phyloP scores from a whole-genome alignment of 108 stramenopile species.

The Pseudonitzschia delicatissima region DNA sequence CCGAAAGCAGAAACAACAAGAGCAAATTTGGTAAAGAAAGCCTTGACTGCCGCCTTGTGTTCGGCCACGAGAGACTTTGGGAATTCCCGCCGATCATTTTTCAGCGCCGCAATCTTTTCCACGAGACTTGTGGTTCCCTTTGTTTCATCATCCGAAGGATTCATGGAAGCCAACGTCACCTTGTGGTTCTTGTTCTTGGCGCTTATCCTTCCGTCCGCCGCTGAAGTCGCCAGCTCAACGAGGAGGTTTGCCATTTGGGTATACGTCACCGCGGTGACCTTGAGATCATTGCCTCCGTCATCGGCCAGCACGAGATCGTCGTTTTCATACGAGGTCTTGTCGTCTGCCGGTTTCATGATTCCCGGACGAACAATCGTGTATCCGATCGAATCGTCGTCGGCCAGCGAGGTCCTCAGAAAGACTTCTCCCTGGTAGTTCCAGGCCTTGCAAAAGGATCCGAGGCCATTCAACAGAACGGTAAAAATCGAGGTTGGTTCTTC shows the following conservation, averaged over 20 bases:
- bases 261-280: constrained; percentile 50
- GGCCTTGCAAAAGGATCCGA: constrained; percentile 72
- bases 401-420: constrained; percentile 29
- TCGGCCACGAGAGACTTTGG: constrained; percentile 7
- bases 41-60: constrained; percentile 7
- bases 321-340: not conserved
- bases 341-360: constrained; percentile 36
- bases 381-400: constrained; percentile 30
- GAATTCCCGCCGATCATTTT: constrained; percentile 16
- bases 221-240: constrained; percentile 9
- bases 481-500: constrained; percentile 60
- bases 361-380: constrained; percentile 78
- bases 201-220: not conserved
- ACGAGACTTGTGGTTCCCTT: not conserved
- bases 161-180: constrained; percentile 26
- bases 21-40: not conserved
- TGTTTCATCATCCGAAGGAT: not conserved
- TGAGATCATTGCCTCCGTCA: constrained; percentile 59
- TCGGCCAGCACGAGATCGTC: constrained; percentile 50
- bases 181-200: not conserved
- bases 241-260: constrained; percentile 57
- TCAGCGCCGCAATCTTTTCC: constrained; percentile 27
- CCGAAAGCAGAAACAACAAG: too few species aligned
- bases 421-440: constrained; percentile 86
- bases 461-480: constrained; percentile 63